Conservation (phyloP, 345 rosid genomes). For the Acer campestre region DNA sequence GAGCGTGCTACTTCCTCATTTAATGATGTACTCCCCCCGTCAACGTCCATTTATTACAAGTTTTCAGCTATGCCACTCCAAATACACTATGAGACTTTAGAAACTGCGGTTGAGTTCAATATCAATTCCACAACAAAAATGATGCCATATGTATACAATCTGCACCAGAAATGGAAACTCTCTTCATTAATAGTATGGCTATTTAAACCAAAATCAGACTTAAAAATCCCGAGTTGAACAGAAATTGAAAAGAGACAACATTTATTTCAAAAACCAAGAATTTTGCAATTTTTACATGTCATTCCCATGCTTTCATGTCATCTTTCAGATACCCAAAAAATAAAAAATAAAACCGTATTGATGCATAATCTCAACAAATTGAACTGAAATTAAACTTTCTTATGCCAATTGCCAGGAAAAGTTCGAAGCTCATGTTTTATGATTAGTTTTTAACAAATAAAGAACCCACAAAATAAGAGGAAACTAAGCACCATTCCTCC, state of each 20-base stretch:
- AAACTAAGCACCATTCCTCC: too few species aligned
- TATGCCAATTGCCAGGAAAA: not conserved
- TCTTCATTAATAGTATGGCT: not conserved
- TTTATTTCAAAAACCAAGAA: not conserved
- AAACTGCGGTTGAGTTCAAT: slow-evolving; percentile 9
- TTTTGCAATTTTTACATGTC: too few species aligned
- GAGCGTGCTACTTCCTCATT: slow-evolving; percentile 29
- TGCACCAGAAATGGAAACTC: slow-evolving; percentile 1
- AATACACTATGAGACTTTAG: slow-evolving; percentile 20
- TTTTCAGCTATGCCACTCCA: not conserved
- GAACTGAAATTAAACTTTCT: not conserved
- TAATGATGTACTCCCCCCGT: slow-evolving; percentile 31
- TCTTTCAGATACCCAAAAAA: too few species aligned
- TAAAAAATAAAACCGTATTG: not conserved
- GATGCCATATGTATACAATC: not conserved
- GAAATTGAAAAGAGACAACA: not conserved
- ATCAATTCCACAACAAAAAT: not conserved
- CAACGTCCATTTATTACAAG: slow-evolving; percentile 43
- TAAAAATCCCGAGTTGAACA: not conserved
- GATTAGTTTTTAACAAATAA: not conserved
- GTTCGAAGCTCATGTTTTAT: not conserved
- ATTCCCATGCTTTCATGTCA: too few species aligned
- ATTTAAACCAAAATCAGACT: not conserved
- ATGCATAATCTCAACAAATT: not conserved
- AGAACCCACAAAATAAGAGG: not conserved